Evolutionary conservation across 164 flowering plant genomes (phyloP).

Genomic region (Cinnamomum chago): DNA sequence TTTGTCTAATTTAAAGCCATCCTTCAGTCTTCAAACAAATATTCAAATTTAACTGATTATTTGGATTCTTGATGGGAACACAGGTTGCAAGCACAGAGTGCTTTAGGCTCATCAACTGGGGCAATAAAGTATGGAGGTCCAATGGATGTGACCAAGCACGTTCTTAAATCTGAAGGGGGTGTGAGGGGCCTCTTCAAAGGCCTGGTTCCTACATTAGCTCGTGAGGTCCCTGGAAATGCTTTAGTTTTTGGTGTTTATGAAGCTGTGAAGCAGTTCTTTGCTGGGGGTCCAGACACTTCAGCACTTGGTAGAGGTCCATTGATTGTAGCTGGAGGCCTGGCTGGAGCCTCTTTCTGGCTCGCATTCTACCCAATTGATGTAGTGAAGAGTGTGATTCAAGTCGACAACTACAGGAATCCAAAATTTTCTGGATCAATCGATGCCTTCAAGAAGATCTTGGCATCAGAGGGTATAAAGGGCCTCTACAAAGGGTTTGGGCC

Average conservation of each 20-base stretch:
- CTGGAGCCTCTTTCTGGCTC: constrained; percentile 88
- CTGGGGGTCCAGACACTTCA: constrained; percentile 89
- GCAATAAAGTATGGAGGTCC: constrained; percentile 89
- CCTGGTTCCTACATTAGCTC: constrained; percentile 78
- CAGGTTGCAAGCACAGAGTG: constrained; percentile 97
- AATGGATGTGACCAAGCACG: constrained; percentile 87
- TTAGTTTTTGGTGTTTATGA: constrained; percentile 93
- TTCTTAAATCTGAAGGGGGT: constrained; percentile 76
- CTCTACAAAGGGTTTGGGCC: constrained; percentile 94
- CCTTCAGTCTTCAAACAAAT: too few relatives aligned
- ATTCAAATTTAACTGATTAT: not conserved
- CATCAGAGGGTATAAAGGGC: constrained; percentile 79
- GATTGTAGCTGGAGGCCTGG: constrained; percentile 83
- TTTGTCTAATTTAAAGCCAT: too few relatives aligned
- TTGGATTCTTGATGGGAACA: not conserved
- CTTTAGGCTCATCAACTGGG: constrained; percentile 46
- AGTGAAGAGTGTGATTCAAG: constrained; percentile 87
- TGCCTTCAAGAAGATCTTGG: constrained; percentile 69
- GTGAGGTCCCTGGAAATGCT: constrained; percentile 98
- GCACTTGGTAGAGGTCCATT: constrained; percentile 70
- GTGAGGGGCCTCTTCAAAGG: constrained; percentile 81
- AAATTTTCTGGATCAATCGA: constrained; percentile 76
- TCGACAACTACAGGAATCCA: constrained; percentile 82
- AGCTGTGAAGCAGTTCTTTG: constrained; percentile 58
- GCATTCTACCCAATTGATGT: constrained; percentile 90